These are phyloP conservation scores for Sporothrix phasma DNA, from an alignment of 2,329 filamentous ascomycete species.

Conservation along the genomic window DNA sequence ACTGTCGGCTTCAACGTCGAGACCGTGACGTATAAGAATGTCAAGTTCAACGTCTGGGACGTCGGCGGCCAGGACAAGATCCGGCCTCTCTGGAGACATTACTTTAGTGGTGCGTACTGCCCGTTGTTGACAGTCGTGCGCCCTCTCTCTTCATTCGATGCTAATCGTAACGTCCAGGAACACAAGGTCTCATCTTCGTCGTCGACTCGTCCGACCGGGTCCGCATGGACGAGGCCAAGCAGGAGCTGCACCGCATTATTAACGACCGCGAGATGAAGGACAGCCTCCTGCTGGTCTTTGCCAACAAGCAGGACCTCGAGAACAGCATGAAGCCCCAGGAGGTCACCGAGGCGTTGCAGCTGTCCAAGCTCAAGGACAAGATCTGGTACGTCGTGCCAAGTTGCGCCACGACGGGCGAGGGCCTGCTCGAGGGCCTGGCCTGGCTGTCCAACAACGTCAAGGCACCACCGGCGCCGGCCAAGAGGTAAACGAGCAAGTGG, in stretches of 20 bases:
- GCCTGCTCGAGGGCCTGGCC: slow-evolving; percentile 68
- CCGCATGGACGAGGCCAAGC: slow-evolving; percentile 84
- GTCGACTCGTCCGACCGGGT: slow-evolving; percentile 89
- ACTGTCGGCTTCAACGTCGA: slow-evolving; percentile 99
- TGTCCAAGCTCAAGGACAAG: slow-evolving; percentile 70
- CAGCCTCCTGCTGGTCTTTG: slow-evolving; percentile 85
- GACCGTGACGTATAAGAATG: slow-evolving; percentile 97
- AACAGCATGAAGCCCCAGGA: slow-evolving; percentile 73
- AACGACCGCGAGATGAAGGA: slow-evolving; percentile 98
- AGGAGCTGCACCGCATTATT: slow-evolving; percentile 93
- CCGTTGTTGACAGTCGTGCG: too few relatives aligned
- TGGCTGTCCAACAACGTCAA: slow-evolving; percentile 84
- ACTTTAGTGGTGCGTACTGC: slow-evolving; percentile 62
- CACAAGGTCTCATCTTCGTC: slow-evolving; percentile 96
- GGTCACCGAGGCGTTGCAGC: slow-evolving; percentile 66
- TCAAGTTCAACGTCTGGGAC: slow-evolving; percentile 99
- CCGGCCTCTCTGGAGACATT: slow-evolving; percentile 91
- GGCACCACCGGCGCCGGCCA: slow-evolving; percentile 43
- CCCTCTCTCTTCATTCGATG: too few relatives aligned
- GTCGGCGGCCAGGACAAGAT: slow-evolving; percentile 99
- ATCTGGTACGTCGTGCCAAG: slow-evolving; percentile 79
- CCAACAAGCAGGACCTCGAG: slow-evolving; percentile 95
- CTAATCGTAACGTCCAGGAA: slow-evolving; percentile 51
- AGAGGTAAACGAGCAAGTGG: slow-evolving; percentile 33
- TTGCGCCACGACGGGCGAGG: slow-evolving; percentile 72